Evolutionary conservation across 163 green algal genomes (phyloP).

Genomic region (Scenedesmus sp.): DNA sequence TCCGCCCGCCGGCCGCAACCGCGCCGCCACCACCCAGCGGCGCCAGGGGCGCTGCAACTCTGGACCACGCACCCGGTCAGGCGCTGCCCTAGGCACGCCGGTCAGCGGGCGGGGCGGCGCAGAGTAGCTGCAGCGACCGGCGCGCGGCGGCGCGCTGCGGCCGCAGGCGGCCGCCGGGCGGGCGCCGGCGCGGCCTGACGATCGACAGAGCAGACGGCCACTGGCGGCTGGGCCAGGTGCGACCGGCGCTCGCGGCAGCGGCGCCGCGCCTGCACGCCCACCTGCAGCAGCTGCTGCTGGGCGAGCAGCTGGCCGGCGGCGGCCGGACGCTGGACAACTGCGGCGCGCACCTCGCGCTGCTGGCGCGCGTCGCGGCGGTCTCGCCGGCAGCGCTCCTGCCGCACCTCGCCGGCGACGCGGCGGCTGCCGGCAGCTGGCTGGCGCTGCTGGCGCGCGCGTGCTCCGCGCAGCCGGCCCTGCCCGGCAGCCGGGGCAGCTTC

Average conservation of each 20-base stretch:
- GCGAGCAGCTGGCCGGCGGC: not conserved
- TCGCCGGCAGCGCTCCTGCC: not conserved
- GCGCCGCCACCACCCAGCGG: too few relatives aligned
- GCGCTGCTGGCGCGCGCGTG: constrained; percentile 1
- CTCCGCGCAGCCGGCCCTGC: not conserved
- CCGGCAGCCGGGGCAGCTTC: constrained; percentile 9
- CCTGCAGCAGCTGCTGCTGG: constrained; percentile 1
- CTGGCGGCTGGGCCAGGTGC: constrained; percentile 16
- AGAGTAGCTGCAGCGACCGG: too few relatives aligned
- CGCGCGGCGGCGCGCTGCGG: too few relatives aligned
- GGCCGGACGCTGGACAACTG: constrained; percentile 1
- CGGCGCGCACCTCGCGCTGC: not conserved
- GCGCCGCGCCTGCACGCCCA: constrained; percentile 10
- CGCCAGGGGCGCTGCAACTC: too few relatives aligned
- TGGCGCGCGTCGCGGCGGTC: not conserved
- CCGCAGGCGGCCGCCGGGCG: too few relatives aligned
- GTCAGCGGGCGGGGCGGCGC: too few relatives aligned
- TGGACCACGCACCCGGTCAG: too few relatives aligned
- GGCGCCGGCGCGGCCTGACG: too few relatives aligned
- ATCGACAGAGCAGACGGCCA: too few relatives aligned
- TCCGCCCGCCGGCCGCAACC: too few relatives aligned
- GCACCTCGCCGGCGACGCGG: too few relatives aligned
- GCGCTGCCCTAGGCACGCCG: too few relatives aligned
- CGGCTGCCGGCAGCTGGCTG: not conserved
- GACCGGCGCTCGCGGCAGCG: not conserved